Evolutionary conservation across 139 green algal genomes (phyloP).

Genomic region (Gonium pectorale): DNA sequence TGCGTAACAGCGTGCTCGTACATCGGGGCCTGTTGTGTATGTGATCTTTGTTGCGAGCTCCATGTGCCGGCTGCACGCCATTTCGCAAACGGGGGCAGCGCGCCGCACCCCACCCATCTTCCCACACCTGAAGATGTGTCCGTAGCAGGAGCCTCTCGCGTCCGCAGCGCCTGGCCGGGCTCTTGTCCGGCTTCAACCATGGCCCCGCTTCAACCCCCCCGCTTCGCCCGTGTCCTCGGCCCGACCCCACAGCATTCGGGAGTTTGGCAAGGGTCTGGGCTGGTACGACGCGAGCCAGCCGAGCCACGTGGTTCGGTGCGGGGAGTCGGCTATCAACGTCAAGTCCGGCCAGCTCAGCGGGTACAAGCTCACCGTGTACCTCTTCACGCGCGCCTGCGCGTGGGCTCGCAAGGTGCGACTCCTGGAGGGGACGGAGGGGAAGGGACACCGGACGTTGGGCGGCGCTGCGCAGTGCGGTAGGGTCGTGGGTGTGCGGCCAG

Average conservation of each 20-base stretch:
- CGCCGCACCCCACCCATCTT: not conserved
- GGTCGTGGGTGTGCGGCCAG: too few relatives aligned
- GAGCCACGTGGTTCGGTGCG: not conserved
- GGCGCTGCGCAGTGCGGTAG: too few relatives aligned
- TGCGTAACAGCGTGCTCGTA: too few relatives aligned
- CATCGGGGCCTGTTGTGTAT: too few relatives aligned
- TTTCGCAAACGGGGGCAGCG: not conserved
- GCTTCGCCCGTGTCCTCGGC: not conserved
- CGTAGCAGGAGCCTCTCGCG: not conserved
- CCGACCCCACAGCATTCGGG: not conserved
- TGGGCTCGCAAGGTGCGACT: slow-evolving; percentile 14
- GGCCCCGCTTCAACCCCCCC: not conserved
- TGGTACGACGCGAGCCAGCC: slow-evolving; percentile 5
- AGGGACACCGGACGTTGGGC: too few relatives aligned
- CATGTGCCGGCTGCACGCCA: too few relatives aligned
- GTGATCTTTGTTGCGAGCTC: too few relatives aligned
- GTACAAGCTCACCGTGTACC: not conserved
- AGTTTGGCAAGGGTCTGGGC: not conserved
- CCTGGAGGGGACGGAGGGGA: too few relatives aligned
- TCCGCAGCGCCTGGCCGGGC: not conserved
- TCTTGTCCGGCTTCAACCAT: not conserved
- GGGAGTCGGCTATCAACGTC: not conserved
- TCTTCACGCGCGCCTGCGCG: not conserved
- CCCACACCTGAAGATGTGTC: not conserved
- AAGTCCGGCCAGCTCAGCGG: not conserved